Conservation (phyloP, 768 basidiomycete species). For the Dendrothele bispora region DNA sequence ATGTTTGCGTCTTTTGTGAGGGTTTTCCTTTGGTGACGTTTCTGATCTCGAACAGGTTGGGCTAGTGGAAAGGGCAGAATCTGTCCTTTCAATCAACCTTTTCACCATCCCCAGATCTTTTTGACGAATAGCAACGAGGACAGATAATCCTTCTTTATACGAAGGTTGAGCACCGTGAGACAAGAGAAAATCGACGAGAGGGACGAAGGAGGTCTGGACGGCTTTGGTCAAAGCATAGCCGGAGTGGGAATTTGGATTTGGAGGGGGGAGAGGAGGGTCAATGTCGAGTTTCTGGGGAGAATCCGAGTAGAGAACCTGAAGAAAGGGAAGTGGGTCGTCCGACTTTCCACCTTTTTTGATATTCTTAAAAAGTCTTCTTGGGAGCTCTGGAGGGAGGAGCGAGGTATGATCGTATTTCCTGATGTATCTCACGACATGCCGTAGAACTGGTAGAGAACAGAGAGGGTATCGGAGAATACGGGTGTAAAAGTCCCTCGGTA, state of each 20-base stretch:
- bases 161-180: constrained; percentile 69
- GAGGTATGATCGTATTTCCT: constrained; percentile 22
- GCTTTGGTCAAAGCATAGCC: constrained; percentile 86
- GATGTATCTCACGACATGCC: constrained; percentile 40
- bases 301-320: constrained; percentile 53
- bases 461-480: constrained; percentile 59
- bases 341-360: constrained; percentile 39
- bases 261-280: no score
- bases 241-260: constrained; percentile 64
- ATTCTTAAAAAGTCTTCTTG: constrained; percentile 58
- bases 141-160: constrained; percentile 59
- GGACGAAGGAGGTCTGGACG: constrained; percentile 60
- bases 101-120: constrained; percentile 68
- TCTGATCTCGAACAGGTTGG: neutral
- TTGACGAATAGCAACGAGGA: constrained; percentile 74
- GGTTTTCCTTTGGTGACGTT: constrained; percentile 10
- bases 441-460: constrained; percentile 56
- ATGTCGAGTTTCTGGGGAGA: constrained; percentile 40
- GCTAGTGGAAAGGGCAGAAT: constrained; percentile 7
- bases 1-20: constrained; percentile 51
- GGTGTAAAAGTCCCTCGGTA: constrained; percentile 36
- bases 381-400: constrained; percentile 43
- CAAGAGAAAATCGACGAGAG: constrained; percentile 72
- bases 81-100: constrained; percentile 69
- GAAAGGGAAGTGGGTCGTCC: constrained; percentile 63